Evolutionary conservation across 2,329 filamentous ascomycete species (phyloP).

Genomic region (Chalara sp.): DNA sequence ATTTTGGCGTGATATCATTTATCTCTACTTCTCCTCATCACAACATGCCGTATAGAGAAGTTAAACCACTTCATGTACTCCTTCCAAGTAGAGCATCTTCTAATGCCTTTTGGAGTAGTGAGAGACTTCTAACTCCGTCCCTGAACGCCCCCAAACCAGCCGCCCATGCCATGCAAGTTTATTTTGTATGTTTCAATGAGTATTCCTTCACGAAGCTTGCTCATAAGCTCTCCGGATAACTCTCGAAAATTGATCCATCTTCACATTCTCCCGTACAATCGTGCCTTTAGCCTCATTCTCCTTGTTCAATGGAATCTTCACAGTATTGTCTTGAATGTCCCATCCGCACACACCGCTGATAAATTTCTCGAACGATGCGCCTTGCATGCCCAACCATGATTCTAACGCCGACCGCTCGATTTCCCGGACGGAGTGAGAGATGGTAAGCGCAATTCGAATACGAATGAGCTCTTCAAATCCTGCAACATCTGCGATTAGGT

Average conservation of each 20-base stretch:
- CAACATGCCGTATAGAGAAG: too few relatives aligned
- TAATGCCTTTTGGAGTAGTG: too few relatives aligned
- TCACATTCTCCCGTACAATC: constrained; percentile 91
- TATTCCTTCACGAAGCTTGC: constrained; percentile 53
- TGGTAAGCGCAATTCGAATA: constrained; percentile 79
- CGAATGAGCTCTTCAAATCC: constrained; percentile 95
- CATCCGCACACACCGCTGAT: constrained; percentile 81
- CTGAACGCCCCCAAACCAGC: constrained; percentile 19
- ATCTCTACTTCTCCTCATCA: too few relatives aligned
- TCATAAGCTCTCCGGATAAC: constrained; percentile 83
- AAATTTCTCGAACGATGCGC: constrained; percentile 67
- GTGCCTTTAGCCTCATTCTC: constrained; percentile 97
- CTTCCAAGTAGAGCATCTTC: too few relatives aligned
- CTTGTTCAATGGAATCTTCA: constrained; percentile 83
- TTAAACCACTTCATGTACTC: too few relatives aligned
- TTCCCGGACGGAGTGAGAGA: constrained; percentile 75
- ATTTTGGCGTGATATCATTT: too few relatives aligned
- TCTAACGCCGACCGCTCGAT: constrained; percentile 62
- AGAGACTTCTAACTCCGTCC: constrained; percentile 5
- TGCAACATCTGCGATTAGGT: constrained; percentile 86
- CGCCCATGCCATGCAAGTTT: constrained; percentile 19
- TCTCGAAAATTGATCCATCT: constrained; percentile 76
- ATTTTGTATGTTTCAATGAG: background rate
- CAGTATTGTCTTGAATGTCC: constrained; percentile 58
- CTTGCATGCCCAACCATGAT: constrained; percentile 68